phyloP scores from a whole-genome alignment of 2,329 filamentous ascomycete species.

The Colletotrichum spinosum region DNA sequence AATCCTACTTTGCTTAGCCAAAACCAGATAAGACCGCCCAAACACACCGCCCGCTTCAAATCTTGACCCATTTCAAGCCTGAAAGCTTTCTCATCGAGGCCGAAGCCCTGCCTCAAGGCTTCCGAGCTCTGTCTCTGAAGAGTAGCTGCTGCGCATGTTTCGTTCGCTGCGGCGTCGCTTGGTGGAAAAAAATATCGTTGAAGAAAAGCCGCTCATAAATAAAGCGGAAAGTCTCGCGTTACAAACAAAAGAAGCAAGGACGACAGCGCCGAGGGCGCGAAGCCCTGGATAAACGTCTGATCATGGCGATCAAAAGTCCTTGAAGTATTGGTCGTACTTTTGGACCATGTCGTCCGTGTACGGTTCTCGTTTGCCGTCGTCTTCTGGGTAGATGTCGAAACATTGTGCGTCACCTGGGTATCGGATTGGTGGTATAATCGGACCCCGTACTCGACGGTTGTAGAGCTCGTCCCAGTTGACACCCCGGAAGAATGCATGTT shows the following conservation, averaged over 20 bases:
- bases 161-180: too few species aligned
- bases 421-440: slow-evolving; percentile 80
- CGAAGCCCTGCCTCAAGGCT: too few species aligned
- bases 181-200: too few species aligned
- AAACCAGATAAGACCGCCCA: too few species aligned
- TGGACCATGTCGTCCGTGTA: slow-evolving; percentile 77
- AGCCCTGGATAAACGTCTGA: slow-evolving; percentile 12
- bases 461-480: slow-evolving; percentile 81
- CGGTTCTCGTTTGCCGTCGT: slow-evolving; percentile 71
- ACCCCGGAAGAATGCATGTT: slow-evolving; percentile 79
- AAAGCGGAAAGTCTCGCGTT: neutral
- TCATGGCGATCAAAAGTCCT: slow-evolving; percentile 68
- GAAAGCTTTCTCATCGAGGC: too few species aligned
- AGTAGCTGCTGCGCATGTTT: neutral
- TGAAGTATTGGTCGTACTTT: slow-evolving; percentile 78
- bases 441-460: slow-evolving; percentile 72
- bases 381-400: slow-evolving; percentile 86
- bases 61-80: too few species aligned
- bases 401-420: slow-evolving; percentile 82
- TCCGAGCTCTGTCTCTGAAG: too few species aligned
- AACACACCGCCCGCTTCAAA: too few species aligned
- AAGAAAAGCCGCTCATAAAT: too few species aligned
- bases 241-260: slow-evolving; percentile 1
- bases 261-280: slow-evolving; percentile 7
- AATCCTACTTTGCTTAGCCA: neutral